Conservation (phyloP, 176 grass and related monocot genomes). For the Musa beccarii region DNA sequence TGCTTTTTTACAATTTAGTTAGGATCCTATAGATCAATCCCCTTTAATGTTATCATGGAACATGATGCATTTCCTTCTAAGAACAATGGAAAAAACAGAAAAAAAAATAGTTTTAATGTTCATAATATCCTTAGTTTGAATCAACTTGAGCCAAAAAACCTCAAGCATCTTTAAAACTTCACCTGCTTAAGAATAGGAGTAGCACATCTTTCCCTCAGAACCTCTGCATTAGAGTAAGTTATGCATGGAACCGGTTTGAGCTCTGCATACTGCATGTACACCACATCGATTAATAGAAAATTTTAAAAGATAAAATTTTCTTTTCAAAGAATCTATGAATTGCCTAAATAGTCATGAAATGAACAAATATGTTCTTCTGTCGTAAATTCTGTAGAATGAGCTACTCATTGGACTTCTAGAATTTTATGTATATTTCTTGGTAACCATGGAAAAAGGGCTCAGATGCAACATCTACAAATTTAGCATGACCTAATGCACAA, state of each 20-base stretch:
- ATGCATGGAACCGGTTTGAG: slow-evolving; percentile 87
- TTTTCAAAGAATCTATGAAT: not conserved
- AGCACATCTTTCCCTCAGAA: slow-evolving; percentile 84
- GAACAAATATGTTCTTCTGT: not conserved
- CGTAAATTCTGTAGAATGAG: not conserved
- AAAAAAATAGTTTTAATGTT: too few species aligned
- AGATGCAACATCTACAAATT: not conserved
- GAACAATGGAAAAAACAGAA: not conserved
- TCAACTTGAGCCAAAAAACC: not conserved
- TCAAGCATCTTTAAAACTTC: not conserved
- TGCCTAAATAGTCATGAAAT: not conserved
- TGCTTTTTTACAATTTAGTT: not conserved
- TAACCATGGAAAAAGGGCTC: not conserved
- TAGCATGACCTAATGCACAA: not conserved
- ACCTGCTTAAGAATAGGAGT: slow-evolving; percentile 91
- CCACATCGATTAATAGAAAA: slow-evolving; percentile 22
- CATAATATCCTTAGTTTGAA: too few species aligned
- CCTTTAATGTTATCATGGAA: not conserved
- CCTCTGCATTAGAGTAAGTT: slow-evolving; percentile 70
- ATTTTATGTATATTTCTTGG: not conserved
- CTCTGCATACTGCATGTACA: slow-evolving; percentile 77
- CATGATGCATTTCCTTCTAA: not conserved
- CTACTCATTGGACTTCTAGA: not conserved
- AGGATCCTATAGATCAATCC: not conserved
- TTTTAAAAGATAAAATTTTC: not conserved